These are phyloP conservation scores for Ustilago xerochloae DNA, from an alignment of 1,284 basidiomycete species.

Conservation along the genomic window DNA sequence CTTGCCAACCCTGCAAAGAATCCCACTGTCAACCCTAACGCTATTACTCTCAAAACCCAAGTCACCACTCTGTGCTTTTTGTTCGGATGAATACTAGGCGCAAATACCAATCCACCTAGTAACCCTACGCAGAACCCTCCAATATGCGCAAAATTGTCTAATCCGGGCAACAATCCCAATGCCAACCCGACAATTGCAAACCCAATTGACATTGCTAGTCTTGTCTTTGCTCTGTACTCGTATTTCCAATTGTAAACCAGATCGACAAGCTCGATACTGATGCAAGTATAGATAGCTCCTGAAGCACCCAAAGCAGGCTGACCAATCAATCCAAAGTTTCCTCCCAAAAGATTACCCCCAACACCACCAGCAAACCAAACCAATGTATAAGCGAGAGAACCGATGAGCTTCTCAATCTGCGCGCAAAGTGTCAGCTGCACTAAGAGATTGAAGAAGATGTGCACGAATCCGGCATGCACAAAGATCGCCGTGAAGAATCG, in stretches of 20 bases:
- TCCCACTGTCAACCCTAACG: constrained; percentile 79
- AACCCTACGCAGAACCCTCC: constrained; percentile 71
- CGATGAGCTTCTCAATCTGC: constrained; percentile 74
- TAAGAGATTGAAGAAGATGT: constrained; percentile 84
- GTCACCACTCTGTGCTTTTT: constrained; percentile 79
- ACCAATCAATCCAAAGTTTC: constrained; percentile 86
- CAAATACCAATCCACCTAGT: constrained; percentile 79
- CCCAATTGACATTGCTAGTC: constrained; percentile 83
- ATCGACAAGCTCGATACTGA: constrained; percentile 84
- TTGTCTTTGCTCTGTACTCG: constrained; percentile 56
- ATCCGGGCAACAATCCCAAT: constrained; percentile 73
- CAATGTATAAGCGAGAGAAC: constrained; percentile 81
- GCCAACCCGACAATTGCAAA: constrained; percentile 86
- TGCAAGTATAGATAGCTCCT: constrained; percentile 88
- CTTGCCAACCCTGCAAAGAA: constrained; percentile 83
- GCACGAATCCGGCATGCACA: constrained; percentile 89
- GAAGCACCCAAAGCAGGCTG: constrained; percentile 92
- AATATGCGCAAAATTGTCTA: constrained; percentile 71
- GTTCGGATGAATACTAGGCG: constrained; percentile 84
- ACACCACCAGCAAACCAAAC: constrained; percentile 89
- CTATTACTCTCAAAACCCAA: constrained; percentile 79
- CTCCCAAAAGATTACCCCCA: constrained; percentile 80
- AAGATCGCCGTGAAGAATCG: constrained; percentile 76
- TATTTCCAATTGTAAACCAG: constrained; percentile 91
- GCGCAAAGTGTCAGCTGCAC: constrained; percentile 83